These are phyloP conservation scores for Aspergillus sergii DNA, from an alignment of 2,329 filamentous ascomycete genomes.

Conservation along the genomic window DNA sequence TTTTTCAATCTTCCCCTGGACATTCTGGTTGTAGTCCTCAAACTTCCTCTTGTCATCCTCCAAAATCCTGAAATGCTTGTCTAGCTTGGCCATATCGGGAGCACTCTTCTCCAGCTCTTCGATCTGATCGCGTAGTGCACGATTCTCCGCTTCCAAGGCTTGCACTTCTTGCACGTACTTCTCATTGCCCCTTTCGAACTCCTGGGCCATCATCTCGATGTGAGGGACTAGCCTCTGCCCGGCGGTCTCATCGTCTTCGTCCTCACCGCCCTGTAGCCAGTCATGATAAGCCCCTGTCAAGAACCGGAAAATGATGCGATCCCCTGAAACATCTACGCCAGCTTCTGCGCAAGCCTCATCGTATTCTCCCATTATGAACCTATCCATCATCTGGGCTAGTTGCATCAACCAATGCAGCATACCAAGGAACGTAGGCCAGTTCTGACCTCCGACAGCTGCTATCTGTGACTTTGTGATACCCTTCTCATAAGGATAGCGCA, in stretches of 20 bases:
- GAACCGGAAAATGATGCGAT: slow-evolving; percentile 94
- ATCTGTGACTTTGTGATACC: slow-evolving; percentile 97
- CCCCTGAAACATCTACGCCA: slow-evolving; percentile 82
- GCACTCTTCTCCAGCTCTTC: slow-evolving; percentile 86
- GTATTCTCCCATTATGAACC: slow-evolving; percentile 76
- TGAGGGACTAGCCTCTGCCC: slow-evolving; percentile 80
- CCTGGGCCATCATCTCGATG: slow-evolving; percentile 80
- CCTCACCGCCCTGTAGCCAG: slow-evolving; percentile 90
- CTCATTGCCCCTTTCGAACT: slow-evolving; percentile 83
- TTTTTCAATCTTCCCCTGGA: slow-evolving; percentile 83
- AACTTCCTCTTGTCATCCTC: slow-evolving; percentile 95
- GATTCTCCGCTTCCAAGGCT: slow-evolving; percentile 83
- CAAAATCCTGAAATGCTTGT: slow-evolving; percentile 88
- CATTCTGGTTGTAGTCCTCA: slow-evolving; percentile 86
- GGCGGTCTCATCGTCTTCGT: slow-evolving; percentile 81
- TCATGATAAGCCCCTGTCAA: slow-evolving; percentile 86
- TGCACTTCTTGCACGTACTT: slow-evolving; percentile 83
- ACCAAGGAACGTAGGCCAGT: slow-evolving; percentile 93
- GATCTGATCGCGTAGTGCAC: slow-evolving; percentile 79
- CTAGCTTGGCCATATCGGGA: slow-evolving; percentile 78
- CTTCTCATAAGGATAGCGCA: slow-evolving; percentile 93
- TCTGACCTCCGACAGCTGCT: slow-evolving; percentile 90
- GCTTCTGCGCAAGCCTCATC: slow-evolving; percentile 87
- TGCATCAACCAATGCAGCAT: slow-evolving; percentile 99
- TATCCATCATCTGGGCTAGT: slow-evolving; percentile 88